Base-by-base conservation (phyloP, 2,329 filamentous ascomycete genomes). In the Clonostachys rhizophaga region DNA sequence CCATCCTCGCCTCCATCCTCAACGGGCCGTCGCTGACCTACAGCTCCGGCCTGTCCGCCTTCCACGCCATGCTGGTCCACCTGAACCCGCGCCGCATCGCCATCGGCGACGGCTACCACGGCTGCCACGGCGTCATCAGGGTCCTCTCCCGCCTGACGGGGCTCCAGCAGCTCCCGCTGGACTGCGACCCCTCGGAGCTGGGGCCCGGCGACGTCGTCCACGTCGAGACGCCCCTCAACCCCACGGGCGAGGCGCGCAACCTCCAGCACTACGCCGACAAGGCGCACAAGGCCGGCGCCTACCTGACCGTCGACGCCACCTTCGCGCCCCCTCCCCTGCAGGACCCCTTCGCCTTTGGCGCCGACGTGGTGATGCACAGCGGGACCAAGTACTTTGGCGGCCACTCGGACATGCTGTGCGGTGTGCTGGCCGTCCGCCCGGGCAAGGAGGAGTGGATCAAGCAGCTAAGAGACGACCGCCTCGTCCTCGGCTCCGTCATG, bases 361-460 rank as follows among this genome's bases (percentile, higher is more conserved):
- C 87, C 30, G 92, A 97, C 66, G 68, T 91, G 1, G 81, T 96
- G 34, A 87, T 97, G 89, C 94, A 99, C 68, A 87, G 81, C 45
- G 94, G 91, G 5, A 96, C 91, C 16, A 99, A 97, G 75, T 99
- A 97, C 68, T 82, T 99, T 55, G 94, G 94, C 17, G 94, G 94
- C 0, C 94, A 99, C 69, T 92, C 86, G 54, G 94, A 99, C 68
- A 78, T 97, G 77, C 80, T 97, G 6, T 95, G 89, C 61, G 94
- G 94, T 18, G 86, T 95, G 16, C 70, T 99, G 30, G 81, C 83
- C 0, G 79, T 91, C 6, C 72, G 78, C 44, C 77, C 78, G 14
- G 65, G 65, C 36, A 67, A 67, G 42, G 57, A 75, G 44, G 72
- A 72, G 5, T 88, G 86, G 86, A 64, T 81, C n/a, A 61, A 63